Percentiles rank a stretch among this genome's conserved stretches.
phyloP scores from a whole-genome alignment of 345 rosid species.

The Kandelia obovata region DNA sequence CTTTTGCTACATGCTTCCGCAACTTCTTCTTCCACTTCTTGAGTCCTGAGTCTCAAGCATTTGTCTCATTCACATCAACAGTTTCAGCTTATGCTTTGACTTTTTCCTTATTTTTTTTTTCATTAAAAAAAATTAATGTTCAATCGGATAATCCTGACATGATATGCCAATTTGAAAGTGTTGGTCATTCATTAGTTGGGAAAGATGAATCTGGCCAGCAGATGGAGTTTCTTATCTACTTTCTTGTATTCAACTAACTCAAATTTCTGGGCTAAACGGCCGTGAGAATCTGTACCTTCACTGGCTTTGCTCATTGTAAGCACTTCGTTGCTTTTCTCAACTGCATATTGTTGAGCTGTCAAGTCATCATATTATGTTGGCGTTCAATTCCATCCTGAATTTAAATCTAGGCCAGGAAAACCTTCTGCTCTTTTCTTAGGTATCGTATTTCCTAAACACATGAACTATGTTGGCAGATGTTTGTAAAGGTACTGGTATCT shows the following conservation, averaged over 20 bases:
- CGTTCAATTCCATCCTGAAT: conserved; percentile 95
- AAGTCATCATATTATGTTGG: conserved; percentile 56
- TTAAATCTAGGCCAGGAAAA: conserved; percentile 88
- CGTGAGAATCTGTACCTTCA: neutral
- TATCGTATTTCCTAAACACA: conserved; percentile 16
- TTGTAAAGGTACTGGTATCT: neutral
- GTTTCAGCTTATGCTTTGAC: too few relatives aligned
- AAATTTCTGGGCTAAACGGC: conserved; percentile 1
- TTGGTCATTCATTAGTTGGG: conserved; percentile 85
- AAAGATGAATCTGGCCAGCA: conserved; percentile 84
- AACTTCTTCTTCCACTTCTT: too few relatives aligned
- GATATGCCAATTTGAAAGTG: conserved; percentile 64
- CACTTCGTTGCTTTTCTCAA: neutral
- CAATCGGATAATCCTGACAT: conserved; percentile 80
- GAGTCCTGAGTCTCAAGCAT: too few relatives aligned
- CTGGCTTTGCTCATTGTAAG: neutral
- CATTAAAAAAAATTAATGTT: neutral
- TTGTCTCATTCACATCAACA: too few relatives aligned
- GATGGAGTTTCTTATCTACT: conserved; percentile 57
- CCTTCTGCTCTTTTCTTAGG: conserved; percentile 89
- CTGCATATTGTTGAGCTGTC: conserved; percentile 56
- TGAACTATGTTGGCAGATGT: neutral
- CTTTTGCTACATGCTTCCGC: too few relatives aligned
- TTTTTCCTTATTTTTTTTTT: too few relatives aligned
- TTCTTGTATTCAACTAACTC: neutral